A percentile compares a stretch with the other conserved stretches of the same genome.
phyloP scores from a whole-genome alignment of 345 rosid species.

The Acer campestre region DNA sequence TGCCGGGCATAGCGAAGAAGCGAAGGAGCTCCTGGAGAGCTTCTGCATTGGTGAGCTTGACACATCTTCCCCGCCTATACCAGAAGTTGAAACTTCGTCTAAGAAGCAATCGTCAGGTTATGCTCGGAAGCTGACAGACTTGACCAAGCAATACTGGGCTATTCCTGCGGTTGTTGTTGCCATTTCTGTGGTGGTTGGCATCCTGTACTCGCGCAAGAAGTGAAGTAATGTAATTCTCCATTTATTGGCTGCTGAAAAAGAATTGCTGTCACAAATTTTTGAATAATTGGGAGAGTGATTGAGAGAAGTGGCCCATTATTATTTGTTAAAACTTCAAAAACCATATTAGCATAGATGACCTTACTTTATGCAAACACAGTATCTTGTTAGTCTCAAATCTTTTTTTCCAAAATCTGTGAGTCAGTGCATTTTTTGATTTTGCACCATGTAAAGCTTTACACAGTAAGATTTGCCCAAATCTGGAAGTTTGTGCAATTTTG shows the following conservation, averaged over 20 bases:
- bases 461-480: too few species aligned
- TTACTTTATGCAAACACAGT: neutral
- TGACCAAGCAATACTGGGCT: conserved; percentile 72
- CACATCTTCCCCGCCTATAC: conserved; percentile 43
- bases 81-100: conserved; percentile 64
- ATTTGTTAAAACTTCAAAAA: conserved; percentile 3
- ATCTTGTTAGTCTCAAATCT: neutral
- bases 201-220: conserved; percentile 65
- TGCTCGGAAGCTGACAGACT: conserved; percentile 44
- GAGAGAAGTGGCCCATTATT: conserved; percentile 10
- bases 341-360: neutral
- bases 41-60: conserved; percentile 85
- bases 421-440: too few species aligned
- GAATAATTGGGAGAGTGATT: conserved; percentile 16
- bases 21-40: conserved; percentile 65
- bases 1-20: conserved; percentile 75
- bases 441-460: too few species aligned
- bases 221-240: conserved; percentile 24
- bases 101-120: conserved; percentile 35
- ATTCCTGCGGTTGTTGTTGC: conserved; percentile 61
- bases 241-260: conserved; percentile 4
- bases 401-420: too few species aligned
- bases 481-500: too few species aligned
- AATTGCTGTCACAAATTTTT: conserved; percentile 20
- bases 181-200: conserved; percentile 62